phyloP scores from a whole-genome alignment of 345 rosid genomes.

The Toxicodendron radicans region DNA sequence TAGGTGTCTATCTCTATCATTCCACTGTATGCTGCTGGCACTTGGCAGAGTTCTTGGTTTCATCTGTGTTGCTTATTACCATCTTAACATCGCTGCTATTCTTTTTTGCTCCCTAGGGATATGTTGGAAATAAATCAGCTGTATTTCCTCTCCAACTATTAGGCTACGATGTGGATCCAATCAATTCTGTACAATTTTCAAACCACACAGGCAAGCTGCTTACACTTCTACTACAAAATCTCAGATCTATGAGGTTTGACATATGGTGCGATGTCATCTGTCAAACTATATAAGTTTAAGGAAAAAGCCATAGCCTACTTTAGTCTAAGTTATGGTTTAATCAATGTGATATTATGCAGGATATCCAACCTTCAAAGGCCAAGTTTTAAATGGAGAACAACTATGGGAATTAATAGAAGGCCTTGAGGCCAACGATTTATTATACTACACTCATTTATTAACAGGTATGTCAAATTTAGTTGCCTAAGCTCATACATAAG shows the following conservation, averaged over 20 bases:
- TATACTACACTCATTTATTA: conserved; percentile 86
- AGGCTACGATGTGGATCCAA: conserved; percentile 97
- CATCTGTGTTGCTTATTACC: conserved; percentile 8
- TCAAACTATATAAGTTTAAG: conserved; percentile 37
- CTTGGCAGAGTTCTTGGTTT: conserved; percentile 1
- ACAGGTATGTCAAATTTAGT: conserved; percentile 56
- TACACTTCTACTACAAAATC: conserved; percentile 32
- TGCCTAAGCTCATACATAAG: conserved; percentile 6
- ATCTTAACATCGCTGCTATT: conserved; percentile 8
- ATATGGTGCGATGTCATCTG: conserved; percentile 34
- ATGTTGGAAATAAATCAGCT: conserved; percentile 97
- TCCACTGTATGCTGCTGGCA: not conserved
- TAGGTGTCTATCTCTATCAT: too few relatives aligned
- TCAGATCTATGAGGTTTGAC: conserved; percentile 38
- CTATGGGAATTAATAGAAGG: conserved; percentile 89
- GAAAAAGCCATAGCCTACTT: conserved; percentile 17
- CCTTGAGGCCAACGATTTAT: conserved; percentile 76
- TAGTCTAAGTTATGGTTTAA: conserved; percentile 6
- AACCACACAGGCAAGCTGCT: conserved; percentile 90
- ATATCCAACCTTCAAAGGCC: conserved; percentile 94
- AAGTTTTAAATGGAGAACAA: conserved; percentile 87
- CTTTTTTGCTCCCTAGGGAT: conserved; percentile 54
- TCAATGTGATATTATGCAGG: conserved; percentile 45
- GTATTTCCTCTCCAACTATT: conserved; percentile 92
- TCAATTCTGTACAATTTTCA: conserved; percentile 96